Evolutionary conservation across 2,329 filamentous ascomycete species (phyloP), one percentile per base, ranked within the genome.

Genomic region (Ascochyta rabiei): DNA sequence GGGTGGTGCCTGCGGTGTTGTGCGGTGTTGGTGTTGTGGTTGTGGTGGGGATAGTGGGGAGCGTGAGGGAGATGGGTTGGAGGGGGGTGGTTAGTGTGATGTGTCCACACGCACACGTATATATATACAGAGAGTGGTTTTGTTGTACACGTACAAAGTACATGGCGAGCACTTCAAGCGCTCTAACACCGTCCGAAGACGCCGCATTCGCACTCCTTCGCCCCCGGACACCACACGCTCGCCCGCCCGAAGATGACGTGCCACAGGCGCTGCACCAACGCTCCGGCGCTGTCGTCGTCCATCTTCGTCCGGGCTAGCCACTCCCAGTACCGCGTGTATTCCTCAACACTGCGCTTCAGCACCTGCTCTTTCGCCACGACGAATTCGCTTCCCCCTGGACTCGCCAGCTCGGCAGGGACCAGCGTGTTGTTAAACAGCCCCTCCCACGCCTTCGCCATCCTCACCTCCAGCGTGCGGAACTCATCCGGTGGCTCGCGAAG

Each of bases 381-480:
- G 51, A 76, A 76, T 40, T 72, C 68, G 2, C 64, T 64, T 44
- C 73, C 82, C 56, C 80, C 82, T 9, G 76, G 74, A 2, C 76
- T 73, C 1, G 75, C 80, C 15, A 84, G 73, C 18, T 70, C 62
- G 13, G 76, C 65, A 0, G 80, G 81, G 2, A 76, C 61, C 4
- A 53, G 39, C 0, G 48, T 48, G 13, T 60, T 57, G 1, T 69
- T 66, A 52, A 83, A 82, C 2, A 82, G 55, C n/a, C 77, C 73
- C 62, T 72, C 69, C 62, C 81, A 83, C 1, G 75, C 78, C 8
- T 70, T 67, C 3, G 49, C 35, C 44, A 68, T 62, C 16, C 42
- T 42, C 8, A 57, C 57, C 42, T 79, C 75, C 50, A 62, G 31
- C 28, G 61, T 59, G 21, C 62, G 45, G 15, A 60, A 57, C 31